Base-by-base conservation (phyloP, 1,284 basidiomycete genomes). In the Rugiboletus extremiorientalis region DNA sequence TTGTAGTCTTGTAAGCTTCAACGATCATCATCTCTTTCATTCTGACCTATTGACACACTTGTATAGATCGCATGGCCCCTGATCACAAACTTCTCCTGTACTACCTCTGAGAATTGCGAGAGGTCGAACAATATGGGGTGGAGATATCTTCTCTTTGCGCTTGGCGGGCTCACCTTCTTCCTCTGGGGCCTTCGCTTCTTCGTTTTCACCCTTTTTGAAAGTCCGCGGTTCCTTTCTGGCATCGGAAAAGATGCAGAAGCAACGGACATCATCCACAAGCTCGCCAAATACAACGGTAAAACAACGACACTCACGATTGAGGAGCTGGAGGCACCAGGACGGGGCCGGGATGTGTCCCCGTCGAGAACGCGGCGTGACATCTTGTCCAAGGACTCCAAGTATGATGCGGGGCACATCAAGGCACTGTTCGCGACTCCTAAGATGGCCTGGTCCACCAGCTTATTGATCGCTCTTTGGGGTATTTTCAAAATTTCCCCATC, bases 231-330 rank as follows among this genome's bases (percentile, higher is more conserved):
- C 74, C 78, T 91, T 22, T 75, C 88, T 22, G 82, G 81, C 5
- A 79, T 79, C 51, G 86, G 87, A 2, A 75, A 75, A 44, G 87
- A 91, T 58, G 79, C 75, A 6, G 83, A 88, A 46, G 89, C 88
- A 1, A 77, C 88, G 45, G 77, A 76, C 2, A 79, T 88, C 49
- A 68, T 91, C 12, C 78, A 82, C 52, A 74, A 77, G 27, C 77
- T 91, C 47, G 89, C 89, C 1, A 67, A 65, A 28, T 86, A 80
- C 76, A 91, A 91, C 63, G 79, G 81, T 15, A 72, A 61, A 37
- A 63, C 70, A 12, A 72, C 71, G 2, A 65, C 60, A 1, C 65
- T 84, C 33, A 77, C 74, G 0, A 64, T 79, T 6, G 77, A 80
- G 47, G 69, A 80, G 33, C 70, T 85, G 23, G 61, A 70, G 60